Evolutionary conservation across 768 basidiomycete genomes (phyloP).

Genomic region (Lactarius evosmus): DNA sequence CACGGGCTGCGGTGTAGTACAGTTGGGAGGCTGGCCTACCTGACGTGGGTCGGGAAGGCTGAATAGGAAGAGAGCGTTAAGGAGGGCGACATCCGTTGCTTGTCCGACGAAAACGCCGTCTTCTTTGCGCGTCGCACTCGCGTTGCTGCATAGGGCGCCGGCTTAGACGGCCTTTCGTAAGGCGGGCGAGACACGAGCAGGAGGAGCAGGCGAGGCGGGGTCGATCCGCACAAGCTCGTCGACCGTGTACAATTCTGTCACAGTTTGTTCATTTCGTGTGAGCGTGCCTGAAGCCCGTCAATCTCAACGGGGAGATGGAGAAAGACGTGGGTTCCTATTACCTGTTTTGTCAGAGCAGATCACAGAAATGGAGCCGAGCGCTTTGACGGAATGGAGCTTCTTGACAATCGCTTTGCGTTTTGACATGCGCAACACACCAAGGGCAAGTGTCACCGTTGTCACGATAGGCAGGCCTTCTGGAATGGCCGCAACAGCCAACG

Average conservation of each 20-base stretch:
- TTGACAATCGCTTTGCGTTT: conserved; percentile 96
- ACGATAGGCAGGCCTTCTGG: conserved; percentile 97
- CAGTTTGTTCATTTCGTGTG: conserved; percentile 97
- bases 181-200: conserved; percentile 54
- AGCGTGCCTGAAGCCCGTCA: conserved; percentile 58
- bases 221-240: conserved; percentile 77
- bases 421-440: conserved; percentile 92
- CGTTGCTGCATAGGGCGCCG: conserved; percentile 88
- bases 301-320: background rate
- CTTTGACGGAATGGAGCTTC: conserved; percentile 92
- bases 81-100: conserved; percentile 89
- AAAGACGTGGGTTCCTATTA: conserved; percentile 34
- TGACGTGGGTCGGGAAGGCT: conserved; percentile 64
- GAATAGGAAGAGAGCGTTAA: conserved; percentile 71
- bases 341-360: conserved; percentile 98
- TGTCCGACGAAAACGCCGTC: conserved; percentile 79
- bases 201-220: conserved; percentile 43
- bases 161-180: conserved; percentile 73
- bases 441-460: conserved; percentile 92
- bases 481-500: conserved; percentile 96
- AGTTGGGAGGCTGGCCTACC: conserved; percentile 43
- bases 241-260: conserved; percentile 82
- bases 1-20: background rate
- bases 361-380: conserved; percentile 91
- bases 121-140: conserved; percentile 58